Base-by-base conservation (phyloP, 1,284 basidiomycete genomes). In the Cutaneotrichosporon arboriforme region DNA sequence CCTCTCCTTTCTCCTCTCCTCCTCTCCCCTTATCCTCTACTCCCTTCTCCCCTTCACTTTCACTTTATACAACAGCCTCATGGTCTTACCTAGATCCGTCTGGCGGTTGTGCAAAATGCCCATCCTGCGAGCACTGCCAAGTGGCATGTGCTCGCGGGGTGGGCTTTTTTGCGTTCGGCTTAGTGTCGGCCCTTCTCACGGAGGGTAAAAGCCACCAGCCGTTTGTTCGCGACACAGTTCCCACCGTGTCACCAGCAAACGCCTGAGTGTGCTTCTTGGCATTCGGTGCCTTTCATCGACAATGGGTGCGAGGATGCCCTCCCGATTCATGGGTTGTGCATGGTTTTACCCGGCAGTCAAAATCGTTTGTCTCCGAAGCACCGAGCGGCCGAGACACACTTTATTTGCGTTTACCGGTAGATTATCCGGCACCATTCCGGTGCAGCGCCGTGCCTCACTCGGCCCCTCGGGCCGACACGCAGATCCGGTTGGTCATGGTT, bases 141-240 rank as follows among this genome's bases (percentile, higher is more conserved):
- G 49, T 17, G 21, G 22, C 13, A 46, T 15, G 42, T 14, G 18
- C 35, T 31, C 26, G 23, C 43, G 46, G 53, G 53, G 54, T 61
- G 59, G 59, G 59, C 57, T 58, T 58, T 61, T 61, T 61, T 61
- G 59, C 59, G 57, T 61, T 54, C 14, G 35, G 33, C 43, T 18
- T 31, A 31, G 15, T 36, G 22, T 45, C 20, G 48, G 37, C 42
- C 13, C 20, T 15, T 12, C n/a, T 38, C 23, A 40, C 36, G 26
- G 26, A 10, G 26, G 10, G 26, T 31, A 31, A 31, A 31, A 31
- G 26, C 26, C 26, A 31, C 26, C 26, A 31, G 26, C 23, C 40
- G 33, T 54, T 33, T 54, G 37, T 15, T 49, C 38, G 42, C 40
- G 31, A 31, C 36, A 23, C 12, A 14, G 18, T 40, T 21, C 21